Conservation (phyloP, 495 filamentous ascomycete species). For the Annulohypoxylon moriforme region DNA sequence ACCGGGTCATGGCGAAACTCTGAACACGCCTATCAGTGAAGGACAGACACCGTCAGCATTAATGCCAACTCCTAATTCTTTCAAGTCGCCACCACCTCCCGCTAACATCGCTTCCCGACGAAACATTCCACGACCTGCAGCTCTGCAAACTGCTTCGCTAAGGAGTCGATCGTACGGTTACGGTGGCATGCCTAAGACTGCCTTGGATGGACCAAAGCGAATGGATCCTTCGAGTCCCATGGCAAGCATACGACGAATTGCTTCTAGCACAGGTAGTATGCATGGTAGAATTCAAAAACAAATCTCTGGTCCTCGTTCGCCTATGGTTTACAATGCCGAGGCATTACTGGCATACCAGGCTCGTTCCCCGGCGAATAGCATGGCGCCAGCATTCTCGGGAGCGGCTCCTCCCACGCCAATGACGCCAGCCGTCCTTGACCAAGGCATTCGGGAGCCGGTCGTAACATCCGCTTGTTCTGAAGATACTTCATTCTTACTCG, state of each 20-base stretch:
- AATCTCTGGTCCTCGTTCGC: constrained; percentile 55
- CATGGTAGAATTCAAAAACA: constrained; percentile 57
- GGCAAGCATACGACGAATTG: constrained; percentile 57
- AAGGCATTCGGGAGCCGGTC: constrained; percentile 48
- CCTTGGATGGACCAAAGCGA: constrained; percentile 52
- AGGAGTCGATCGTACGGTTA: constrained; percentile 50
- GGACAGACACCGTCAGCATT: constrained; percentile 6
- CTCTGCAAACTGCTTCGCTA: constrained; percentile 51
- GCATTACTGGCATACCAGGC: constrained; percentile 51
- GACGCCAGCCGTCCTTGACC: constrained; percentile 52
- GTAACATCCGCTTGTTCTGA: constrained; percentile 52
- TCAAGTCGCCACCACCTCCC: constrained; percentile 60
- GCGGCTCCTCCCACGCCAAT: constrained; percentile 51
- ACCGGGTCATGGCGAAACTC: constrained; percentile 10
- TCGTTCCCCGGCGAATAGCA: constrained; percentile 49
- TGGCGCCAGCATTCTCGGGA: constrained; percentile 34
- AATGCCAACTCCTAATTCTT: constrained; percentile 47
- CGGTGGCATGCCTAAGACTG: constrained; percentile 49
- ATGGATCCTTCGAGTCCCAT: constrained; percentile 53
- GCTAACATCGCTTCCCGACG: constrained; percentile 61
- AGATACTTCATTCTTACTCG: constrained; percentile 45
- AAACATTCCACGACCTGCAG: constrained; percentile 58
- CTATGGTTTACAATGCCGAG: constrained; percentile 57
- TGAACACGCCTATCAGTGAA: constrained; percentile 17
- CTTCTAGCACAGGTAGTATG: constrained; percentile 55